Evolutionary conservation across 1,139 yeast species (phyloP), one percentile per base, ranked within the genome.

Genomic region (Scheffersomyces quercinus): DNA sequence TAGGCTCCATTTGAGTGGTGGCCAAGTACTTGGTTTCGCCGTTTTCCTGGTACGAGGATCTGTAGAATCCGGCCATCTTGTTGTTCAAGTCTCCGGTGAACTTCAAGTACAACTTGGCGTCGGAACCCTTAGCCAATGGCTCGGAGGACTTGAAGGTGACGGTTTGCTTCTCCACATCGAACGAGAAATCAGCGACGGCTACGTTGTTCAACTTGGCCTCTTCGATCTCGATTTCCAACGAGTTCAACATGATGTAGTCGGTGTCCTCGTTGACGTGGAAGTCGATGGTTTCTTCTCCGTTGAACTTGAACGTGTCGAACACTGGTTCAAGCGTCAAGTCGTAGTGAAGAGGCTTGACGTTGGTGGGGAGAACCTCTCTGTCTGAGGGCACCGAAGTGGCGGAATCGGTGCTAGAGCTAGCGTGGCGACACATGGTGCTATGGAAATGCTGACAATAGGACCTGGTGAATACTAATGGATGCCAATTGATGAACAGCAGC

Each of bases 1-100:
- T 85, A 29, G 95, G 87, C 66, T 87, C 95, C 77, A 87, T 85
- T 67, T 87, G 95, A 36, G 95, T 87, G 32, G 91, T 82, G 38
- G 88, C 84, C 73, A 85, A 77, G 50, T 76, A 79, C 58, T 83
- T 81, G 39, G 78, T 74, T 48, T 73, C 74, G 8, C 87, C 90
- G 42, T 82, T 70, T 51, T 77, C 76, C 55, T 72, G 76, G 66
- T 88, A 88, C 33, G 82, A 79, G 5, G 95, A 87, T 59, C 93
- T 81, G 70, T 87, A 87, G 67, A 86, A 85, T 13, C 95, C 93
- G 30, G 87, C 84, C 88, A 87, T 82, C 56, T 67, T 70, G 36
- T 47, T 52, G 60, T 85, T 85, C 65, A 88, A 78, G 37, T 70
- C 76, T 57, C 96, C 96, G 38, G 81, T 75, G 64, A 85, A 89